Evolutionary conservation across 2,329 filamentous ascomycete species (phyloP).

Genomic region (Cryphonectria radicalis): DNA sequence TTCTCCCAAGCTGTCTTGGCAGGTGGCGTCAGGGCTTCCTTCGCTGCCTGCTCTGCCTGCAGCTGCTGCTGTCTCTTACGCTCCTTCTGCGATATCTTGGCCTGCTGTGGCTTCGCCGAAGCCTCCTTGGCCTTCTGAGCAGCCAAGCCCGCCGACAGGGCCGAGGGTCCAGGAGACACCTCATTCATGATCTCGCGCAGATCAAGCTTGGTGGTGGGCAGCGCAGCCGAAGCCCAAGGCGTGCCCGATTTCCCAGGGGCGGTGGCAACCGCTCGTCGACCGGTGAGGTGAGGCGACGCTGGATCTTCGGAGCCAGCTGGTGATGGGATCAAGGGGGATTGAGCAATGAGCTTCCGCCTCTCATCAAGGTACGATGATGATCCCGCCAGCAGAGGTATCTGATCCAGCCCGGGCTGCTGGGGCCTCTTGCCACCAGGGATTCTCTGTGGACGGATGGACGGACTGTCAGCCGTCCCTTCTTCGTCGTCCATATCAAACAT

Average conservation of each 20-base stretch:
- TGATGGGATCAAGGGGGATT: conserved; percentile 12
- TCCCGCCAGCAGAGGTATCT: conserved; percentile 38
- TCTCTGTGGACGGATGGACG: conserved; percentile 37
- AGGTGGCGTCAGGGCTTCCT: conserved; percentile 40
- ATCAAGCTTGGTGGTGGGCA: conserved; percentile 68
- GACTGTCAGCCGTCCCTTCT: conserved; percentile 42
- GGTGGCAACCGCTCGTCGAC: conserved; percentile 19
- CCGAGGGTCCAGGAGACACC: conserved; percentile 53
- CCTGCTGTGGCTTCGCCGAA: conserved; percentile 43
- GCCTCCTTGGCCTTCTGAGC: conserved; percentile 52
- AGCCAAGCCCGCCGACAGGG: conserved; percentile 58
- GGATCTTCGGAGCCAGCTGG: conserved; percentile 28
- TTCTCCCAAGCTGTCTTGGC: conserved; percentile 52
- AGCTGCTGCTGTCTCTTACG: conserved; percentile 81
- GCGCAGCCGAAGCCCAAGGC: conserved; percentile 55
- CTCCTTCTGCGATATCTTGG: conserved; percentile 88
- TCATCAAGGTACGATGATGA: conserved; percentile 41
- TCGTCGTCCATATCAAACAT: conserved; percentile 97
- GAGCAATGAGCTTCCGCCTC: conserved; percentile 42
- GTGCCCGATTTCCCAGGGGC: conserved; percentile 36
- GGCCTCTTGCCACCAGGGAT: conserved; percentile 28
- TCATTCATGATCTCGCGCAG: conserved; percentile 77
- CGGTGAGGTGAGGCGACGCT: conserved; percentile 19
- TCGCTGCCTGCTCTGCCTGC: conserved; percentile 55
- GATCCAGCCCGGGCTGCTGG: conserved; percentile 36